Evolutionary conservation across 2,329 filamentous ascomycete genomes (phyloP).

Genomic region (Chaetomium sp.): DNA sequence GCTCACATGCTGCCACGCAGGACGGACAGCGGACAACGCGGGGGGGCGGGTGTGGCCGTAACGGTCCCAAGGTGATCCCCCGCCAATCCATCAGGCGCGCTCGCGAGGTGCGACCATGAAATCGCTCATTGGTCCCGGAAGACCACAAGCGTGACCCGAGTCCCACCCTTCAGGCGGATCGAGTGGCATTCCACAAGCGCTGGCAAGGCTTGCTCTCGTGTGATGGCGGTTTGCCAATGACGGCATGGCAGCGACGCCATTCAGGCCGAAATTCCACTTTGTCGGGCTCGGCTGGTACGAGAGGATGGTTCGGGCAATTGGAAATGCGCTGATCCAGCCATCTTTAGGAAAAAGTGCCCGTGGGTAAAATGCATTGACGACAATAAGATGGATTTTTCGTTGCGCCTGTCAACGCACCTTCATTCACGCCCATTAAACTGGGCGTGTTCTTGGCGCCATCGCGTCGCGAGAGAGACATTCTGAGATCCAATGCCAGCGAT

Average conservation of each 20-base stretch:
- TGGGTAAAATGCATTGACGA: not conserved
- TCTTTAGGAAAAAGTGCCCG: not conserved
- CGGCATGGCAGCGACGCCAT: not conserved
- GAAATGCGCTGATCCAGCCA: not conserved
- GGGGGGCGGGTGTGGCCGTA: slow-evolving; percentile 9
- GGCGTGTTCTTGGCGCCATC: no score
- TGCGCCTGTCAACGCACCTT: not conserved
- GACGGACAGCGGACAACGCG: slow-evolving; percentile 6
- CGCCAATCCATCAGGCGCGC: not conserved
- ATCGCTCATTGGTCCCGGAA: slow-evolving; percentile 23
- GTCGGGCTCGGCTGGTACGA: not conserved
- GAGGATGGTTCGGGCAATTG: not conserved
- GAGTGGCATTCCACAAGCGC: not conserved
- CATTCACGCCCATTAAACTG: not conserved
- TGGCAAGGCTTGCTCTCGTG: not conserved
- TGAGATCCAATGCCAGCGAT: not conserved
- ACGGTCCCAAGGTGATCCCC: not conserved
- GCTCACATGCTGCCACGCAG: slow-evolving; percentile 21
- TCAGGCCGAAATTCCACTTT: slow-evolving; percentile 1
- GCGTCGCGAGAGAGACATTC: not conserved
- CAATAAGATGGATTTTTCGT: not conserved
- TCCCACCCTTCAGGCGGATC: slow-evolving; percentile 7
- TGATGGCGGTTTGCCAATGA: slow-evolving; percentile 6
- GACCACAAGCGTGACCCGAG: slow-evolving; percentile 14
- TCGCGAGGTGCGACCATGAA: slow-evolving; percentile 11